Evolutionary conservation across 768 basidiomycete species (phyloP).

Genomic region (Omphalotus guepiniiformis): DNA sequence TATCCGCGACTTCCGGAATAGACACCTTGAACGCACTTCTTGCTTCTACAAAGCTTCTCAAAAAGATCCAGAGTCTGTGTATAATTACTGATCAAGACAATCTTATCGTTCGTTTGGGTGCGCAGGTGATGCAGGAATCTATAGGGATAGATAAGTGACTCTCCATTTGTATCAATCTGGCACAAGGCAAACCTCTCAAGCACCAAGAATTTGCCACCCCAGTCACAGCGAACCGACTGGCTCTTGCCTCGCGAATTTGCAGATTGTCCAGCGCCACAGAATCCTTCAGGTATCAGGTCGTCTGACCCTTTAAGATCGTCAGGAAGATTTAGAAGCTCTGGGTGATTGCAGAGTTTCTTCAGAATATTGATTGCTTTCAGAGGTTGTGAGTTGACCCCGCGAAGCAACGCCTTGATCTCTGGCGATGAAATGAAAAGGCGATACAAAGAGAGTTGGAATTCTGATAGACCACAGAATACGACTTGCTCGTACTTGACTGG

Average conservation of each 20-base stretch:
- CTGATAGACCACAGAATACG: constrained; percentile 85
- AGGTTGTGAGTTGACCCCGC: constrained; percentile 88
- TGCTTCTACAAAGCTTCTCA: constrained; percentile 80
- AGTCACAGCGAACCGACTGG: constrained; percentile 65
- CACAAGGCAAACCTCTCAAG: constrained; percentile 66
- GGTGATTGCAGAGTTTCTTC: constrained; percentile 95
- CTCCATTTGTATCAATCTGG: neutral
- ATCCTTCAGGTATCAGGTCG: constrained; percentile 76
- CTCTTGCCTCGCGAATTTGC: constrained; percentile 36
- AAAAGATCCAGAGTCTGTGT: constrained; percentile 94
- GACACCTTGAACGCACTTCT: constrained; percentile 51
- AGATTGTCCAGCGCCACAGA: constrained; percentile 47
- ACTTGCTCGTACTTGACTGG: constrained; percentile 99
- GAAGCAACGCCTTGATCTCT: constrained; percentile 85
- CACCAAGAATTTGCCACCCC: constrained; percentile 90
- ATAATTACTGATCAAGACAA: constrained; percentile 95
- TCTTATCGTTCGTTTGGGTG: constrained; percentile 86
- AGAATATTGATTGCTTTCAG: constrained; percentile 92
- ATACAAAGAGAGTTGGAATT: constrained; percentile 82
- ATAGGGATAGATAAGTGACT: neutral
- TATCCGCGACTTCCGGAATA: constrained; percentile 1
- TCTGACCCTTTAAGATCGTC: constrained; percentile 82
- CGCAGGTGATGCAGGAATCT: constrained; percentile 85
- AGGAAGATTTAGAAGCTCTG: constrained; percentile 83
- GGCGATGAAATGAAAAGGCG: constrained; percentile 89